Conservation (phyloP, 768 basidiomycete genomes). For the Boletus tomentosulus region DNA sequence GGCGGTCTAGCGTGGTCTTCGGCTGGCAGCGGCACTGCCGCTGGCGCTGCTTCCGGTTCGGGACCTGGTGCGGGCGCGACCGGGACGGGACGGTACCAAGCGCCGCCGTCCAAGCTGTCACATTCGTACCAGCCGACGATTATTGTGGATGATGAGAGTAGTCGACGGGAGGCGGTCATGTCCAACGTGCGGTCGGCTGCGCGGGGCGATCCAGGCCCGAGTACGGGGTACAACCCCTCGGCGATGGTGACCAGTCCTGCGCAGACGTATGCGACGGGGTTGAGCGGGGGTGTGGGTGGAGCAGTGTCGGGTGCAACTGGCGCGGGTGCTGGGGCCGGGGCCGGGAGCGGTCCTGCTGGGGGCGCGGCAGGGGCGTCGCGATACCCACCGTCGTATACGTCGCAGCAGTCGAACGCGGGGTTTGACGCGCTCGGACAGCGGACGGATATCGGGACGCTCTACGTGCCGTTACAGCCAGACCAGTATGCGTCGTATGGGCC, state of each 20-base stretch:
- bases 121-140: slow-evolving; percentile 50
- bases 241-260: slow-evolving; percentile 71
- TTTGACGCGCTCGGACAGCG: slow-evolving; percentile 64
- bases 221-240: slow-evolving; percentile 40
- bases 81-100: slow-evolving; percentile 43
- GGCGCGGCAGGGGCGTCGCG: slow-evolving; percentile 34
- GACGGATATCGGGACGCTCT: slow-evolving; percentile 64
- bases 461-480: slow-evolving; percentile 81
- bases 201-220: slow-evolving; percentile 41
- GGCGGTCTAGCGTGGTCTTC: slow-evolving; percentile 58
- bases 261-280: slow-evolving; percentile 56
- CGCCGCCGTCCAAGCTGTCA: slow-evolving; percentile 30
- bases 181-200: slow-evolving; percentile 70
- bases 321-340: not conserved
- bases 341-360: not conserved
- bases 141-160: slow-evolving; percentile 57
- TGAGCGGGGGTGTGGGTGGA: not conserved
- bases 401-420: slow-evolving; percentile 38
- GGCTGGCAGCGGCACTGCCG: slow-evolving; percentile 16
- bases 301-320: not conserved
- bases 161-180: slow-evolving; percentile 76
- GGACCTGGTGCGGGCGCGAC: not conserved
- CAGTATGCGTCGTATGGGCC: slow-evolving; percentile 57
- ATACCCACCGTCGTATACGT: slow-evolving; percentile 54
- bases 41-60: slow-evolving; percentile 21